phyloP scores from a whole-genome alignment of 1,284 basidiomycete genomes.

The Trametes sp. region DNA sequence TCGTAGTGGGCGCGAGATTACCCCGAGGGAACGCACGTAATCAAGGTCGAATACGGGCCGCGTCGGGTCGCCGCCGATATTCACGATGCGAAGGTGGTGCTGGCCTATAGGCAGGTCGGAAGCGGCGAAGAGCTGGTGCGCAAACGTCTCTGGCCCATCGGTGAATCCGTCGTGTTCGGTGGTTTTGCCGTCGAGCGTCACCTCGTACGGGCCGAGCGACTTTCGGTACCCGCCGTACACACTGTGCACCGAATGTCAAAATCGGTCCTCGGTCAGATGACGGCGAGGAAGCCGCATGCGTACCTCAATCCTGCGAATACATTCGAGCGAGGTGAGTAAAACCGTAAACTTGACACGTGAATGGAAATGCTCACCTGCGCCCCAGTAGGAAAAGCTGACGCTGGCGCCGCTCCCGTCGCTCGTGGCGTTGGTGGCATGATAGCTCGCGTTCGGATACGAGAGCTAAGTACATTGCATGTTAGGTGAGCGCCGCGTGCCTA shows the following conservation, averaged over 20 bases:
- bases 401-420: conserved; percentile 21
- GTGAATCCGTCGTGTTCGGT: conserved; percentile 15
- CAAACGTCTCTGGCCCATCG: conserved; percentile 17
- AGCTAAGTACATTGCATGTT: not conserved
- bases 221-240: conserved; percentile 30
- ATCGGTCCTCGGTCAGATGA: not conserved
- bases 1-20: not conserved
- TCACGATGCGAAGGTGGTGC: conserved; percentile 33
- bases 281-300: not conserved
- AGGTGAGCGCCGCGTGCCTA: too few relatives aligned
- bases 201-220: conserved; percentile 31
- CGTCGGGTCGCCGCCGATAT: conserved; percentile 17
- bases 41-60: conserved; percentile 28
- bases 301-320: conserved; percentile 27
- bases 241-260: too few relatives aligned
- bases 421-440: conserved; percentile 33
- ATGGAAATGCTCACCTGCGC: conserved; percentile 29
- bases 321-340: not conserved
- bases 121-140: conserved; percentile 27
- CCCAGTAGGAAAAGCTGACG: conserved; percentile 35
- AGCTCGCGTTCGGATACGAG: conserved; percentile 22
- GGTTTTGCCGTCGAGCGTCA: conserved; percentile 29
- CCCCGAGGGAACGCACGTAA: conserved; percentile 11
- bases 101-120: conserved; percentile 9
- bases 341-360: not conserved